These are phyloP conservation scores for Tilletia indica DNA, from an alignment of 1,284 basidiomycete genomes.

Conservation along the genomic window DNA sequence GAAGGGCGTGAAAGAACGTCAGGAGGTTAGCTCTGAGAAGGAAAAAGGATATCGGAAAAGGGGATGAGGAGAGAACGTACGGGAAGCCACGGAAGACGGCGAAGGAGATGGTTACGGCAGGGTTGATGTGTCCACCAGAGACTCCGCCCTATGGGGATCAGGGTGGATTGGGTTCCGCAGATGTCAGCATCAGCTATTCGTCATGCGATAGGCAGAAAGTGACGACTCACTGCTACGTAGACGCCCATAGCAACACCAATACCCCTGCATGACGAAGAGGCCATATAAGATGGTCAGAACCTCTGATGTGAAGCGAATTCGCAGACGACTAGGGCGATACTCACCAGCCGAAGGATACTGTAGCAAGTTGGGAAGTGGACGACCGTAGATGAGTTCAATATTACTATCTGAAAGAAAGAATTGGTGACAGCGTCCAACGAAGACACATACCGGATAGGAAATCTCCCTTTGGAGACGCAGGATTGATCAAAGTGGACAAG, in stretches of 20 bases:
- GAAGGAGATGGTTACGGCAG: conserved; percentile 63
- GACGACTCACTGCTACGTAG: conserved; percentile 15
- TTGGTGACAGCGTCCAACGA: too few species aligned
- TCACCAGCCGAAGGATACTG: conserved; percentile 2
- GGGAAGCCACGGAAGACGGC: conserved; percentile 72
- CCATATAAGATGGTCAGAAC: not conserved
- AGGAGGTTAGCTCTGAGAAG: not conserved
- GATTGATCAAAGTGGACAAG: conserved; percentile 31
- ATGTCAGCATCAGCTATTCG: not conserved
- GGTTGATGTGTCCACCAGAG: conserved; percentile 21
- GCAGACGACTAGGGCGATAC: not conserved
- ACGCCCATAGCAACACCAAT: conserved; percentile 22
- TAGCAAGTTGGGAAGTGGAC: not conserved
- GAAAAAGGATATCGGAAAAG: too few species aligned
- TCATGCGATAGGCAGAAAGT: not conserved
- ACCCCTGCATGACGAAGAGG: conserved; percentile 16
- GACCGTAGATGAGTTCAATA: not conserved
- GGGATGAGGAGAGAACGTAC: conserved; percentile 57
- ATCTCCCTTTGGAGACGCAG: conserved; percentile 29
- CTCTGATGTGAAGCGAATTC: not conserved
- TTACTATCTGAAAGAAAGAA: not conserved
- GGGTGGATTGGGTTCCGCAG: not conserved
- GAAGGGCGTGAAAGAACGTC: not conserved
- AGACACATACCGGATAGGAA: conserved; percentile 25
- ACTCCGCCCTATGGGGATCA: not conserved